A percentile compares a stretch with the other conserved stretches of the same genome.
These are phyloP conservation scores for Trichoderma semiorbis DNA, from an alignment of 2,329 filamentous ascomycete genomes.

Conservation along the genomic window DNA sequence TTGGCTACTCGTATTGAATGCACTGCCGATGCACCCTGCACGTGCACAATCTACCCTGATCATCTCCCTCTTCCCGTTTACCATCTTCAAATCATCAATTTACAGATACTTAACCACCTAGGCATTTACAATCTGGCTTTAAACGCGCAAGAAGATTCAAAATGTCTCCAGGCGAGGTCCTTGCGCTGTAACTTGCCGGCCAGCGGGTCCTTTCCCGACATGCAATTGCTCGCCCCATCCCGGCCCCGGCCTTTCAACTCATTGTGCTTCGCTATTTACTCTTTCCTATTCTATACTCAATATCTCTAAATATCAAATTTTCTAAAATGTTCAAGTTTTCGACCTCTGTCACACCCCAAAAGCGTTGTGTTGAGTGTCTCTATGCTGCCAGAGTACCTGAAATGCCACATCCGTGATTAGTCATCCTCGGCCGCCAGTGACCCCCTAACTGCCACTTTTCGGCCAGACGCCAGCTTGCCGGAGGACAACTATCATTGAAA, in stretches of 20 bases:
- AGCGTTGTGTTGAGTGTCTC: neutral
- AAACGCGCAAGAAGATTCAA: neutral
- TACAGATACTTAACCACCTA: neutral
- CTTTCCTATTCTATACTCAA: neutral
- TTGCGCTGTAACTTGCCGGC: neutral
- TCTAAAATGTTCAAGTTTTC: neutral
- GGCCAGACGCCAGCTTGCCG: neutral
- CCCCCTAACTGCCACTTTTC: slow-evolving; percentile 14
- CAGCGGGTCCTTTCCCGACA: neutral
- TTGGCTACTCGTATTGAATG: neutral
- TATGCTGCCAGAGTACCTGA: neutral
- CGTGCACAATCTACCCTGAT: neutral
- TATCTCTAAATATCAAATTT: neutral
- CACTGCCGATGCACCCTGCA: neutral
- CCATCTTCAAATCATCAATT: neutral
- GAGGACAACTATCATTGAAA: slow-evolving; percentile 19
- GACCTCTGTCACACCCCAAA: neutral
- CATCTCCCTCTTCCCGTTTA: neutral
- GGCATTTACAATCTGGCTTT: neutral
- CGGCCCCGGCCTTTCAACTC: neutral
- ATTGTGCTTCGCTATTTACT: neutral
- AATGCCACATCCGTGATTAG: slow-evolving; percentile 4
- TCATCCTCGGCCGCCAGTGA: neutral
- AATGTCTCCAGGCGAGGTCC: neutral
- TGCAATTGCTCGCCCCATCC: neutral